Evolutionary conservation across 805 yeast genomes (phyloP), one percentile per base, ranked within the genome.

Genomic region (Ogataea angusta): DNA sequence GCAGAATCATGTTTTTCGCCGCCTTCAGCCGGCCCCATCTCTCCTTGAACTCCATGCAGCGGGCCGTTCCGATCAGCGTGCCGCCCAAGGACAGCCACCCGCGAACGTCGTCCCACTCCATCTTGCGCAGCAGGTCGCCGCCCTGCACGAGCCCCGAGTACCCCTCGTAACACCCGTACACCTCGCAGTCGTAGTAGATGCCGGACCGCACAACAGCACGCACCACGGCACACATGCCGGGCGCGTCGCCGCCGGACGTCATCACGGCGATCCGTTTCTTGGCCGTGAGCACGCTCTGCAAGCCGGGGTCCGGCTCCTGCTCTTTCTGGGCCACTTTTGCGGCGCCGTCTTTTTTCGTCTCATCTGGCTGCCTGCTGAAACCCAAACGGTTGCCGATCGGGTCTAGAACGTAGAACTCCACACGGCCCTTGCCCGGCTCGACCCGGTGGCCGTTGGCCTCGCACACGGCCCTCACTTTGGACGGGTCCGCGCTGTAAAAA

Each of bases 181-280:
- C 91, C 48, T 89, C 95, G 69, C 98, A 93, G 13, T 85, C 90
- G 43, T 80, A 73, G 68, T 72, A 78, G 49, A 93, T 87, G 47
- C 95, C 96, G 2, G 96, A 79, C 54, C 99, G 77, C 7, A 91
- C 96, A 44, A 93, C 95, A 0, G 98, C 95, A 48, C 99, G 75
- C 6, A 93, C 99, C 19, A 82, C 86, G 4, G 97, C 91, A 65
- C 89, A 88, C 99, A 93, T 93, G 56, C 99, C 99, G 22, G 95
- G 99, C 38, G 98, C 85, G 62, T 93, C 99, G 66, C 99, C 99
- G 54, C 99, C 99, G 1, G 96, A 87, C 5, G 98, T 93, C 91
- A 93, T 89, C 36, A 93, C 93, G 4, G 95, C 99, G 49, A 93
- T 86, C 37, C 63, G 48, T 40, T 59, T 60, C 42, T 45, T 48